Percentiles rank a stretch among this genome's conserved stretches.
These are phyloP conservation scores for Kodamaea suecica DNA, from an alignment of 1,139 yeast genomes.

Conservation along the genomic window DNA sequence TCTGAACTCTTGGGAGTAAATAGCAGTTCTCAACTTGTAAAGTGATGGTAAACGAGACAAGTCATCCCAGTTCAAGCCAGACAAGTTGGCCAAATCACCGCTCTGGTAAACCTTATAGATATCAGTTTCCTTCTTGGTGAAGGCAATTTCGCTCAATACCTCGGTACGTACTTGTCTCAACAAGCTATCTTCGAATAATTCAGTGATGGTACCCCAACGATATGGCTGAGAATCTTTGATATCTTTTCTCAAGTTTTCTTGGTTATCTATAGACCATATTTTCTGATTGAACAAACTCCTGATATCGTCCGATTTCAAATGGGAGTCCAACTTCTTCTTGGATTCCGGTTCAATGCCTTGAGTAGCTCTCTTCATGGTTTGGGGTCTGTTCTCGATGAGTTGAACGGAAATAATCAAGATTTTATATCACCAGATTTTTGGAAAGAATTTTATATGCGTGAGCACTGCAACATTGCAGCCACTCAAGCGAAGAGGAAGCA, in stretches of 20 bases:
- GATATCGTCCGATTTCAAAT: conserved; percentile 30
- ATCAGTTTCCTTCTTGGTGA: conserved; percentile 94
- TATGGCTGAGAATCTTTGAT: conserved; percentile 67
- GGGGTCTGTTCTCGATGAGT: not conserved
- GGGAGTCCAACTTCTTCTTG: conserved; percentile 6
- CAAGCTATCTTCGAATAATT: conserved; percentile 71
- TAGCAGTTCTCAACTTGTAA: conserved; percentile 74
- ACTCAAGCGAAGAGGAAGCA: too few species aligned
- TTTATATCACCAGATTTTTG: not conserved
- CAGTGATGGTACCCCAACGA: conserved; percentile 80
- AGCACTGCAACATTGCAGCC: too few species aligned
- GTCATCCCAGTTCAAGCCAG: conserved; percentile 80
- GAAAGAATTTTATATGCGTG: too few species aligned
- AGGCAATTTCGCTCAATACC: conserved; percentile 77
- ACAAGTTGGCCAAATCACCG: conserved; percentile 91
- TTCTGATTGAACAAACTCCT: conserved; percentile 50
- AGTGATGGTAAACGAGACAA: conserved; percentile 69
- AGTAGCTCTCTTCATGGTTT: conserved; percentile 9
- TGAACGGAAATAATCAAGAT: too few species aligned
- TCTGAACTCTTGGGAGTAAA: conserved; percentile 83
- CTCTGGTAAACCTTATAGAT: conserved; percentile 93
- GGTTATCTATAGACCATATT: conserved; percentile 50
- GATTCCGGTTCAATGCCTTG: conserved; percentile 3
- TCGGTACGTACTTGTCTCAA: conserved; percentile 79
- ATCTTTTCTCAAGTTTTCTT: conserved; percentile 34